phyloP scores from a whole-genome alignment of 2,329 filamentous ascomycete genomes.

The Aspergillus jensenii region DNA sequence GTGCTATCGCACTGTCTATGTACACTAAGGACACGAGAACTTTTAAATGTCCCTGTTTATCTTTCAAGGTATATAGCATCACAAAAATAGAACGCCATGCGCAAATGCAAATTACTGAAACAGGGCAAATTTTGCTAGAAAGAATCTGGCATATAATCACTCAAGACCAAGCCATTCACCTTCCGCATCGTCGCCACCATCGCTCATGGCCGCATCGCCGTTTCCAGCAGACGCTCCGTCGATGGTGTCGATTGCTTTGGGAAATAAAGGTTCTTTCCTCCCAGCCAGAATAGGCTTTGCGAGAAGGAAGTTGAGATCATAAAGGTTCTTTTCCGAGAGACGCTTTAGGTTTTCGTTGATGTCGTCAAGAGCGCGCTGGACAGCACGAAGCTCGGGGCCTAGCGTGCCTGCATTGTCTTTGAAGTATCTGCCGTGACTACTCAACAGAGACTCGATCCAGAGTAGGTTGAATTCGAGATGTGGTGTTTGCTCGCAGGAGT shows the following conservation, averaged over 20 bases:
- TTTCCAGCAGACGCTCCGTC: slow-evolving; percentile 15
- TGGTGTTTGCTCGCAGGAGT: slow-evolving; percentile 83
- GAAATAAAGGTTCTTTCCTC: slow-evolving; percentile 26
- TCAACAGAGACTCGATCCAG: slow-evolving; percentile 82
- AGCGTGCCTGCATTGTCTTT: slow-evolving; percentile 76
- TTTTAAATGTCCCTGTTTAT: slow-evolving; percentile 22
- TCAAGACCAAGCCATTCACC: slow-evolving; percentile 58
- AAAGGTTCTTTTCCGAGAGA: slow-evolving; percentile 83
- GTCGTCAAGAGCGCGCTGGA: slow-evolving; percentile 75
- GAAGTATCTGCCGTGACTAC: slow-evolving; percentile 80
- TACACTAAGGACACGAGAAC: slow-evolving; percentile 15
- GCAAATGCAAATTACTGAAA: slow-evolving; percentile 29
- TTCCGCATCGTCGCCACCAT: slow-evolving; percentile 38
- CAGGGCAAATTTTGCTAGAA: slow-evolving; percentile 4
- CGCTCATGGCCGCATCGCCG: slow-evolving; percentile 30
- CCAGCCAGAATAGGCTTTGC: slow-evolving; percentile 48
- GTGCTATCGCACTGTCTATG: slow-evolving; percentile 6
- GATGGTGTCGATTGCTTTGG: slow-evolving; percentile 30
- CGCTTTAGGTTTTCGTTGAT: slow-evolving; percentile 81
- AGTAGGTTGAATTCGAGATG: slow-evolving; percentile 93
- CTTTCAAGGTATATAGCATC: slow-evolving; percentile 25
- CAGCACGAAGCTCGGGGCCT: slow-evolving; percentile 78
- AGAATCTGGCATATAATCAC: slow-evolving; percentile 27
- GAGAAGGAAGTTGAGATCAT: slow-evolving; percentile 81
- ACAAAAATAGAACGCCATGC: slow-evolving; percentile 27